phyloP scores from a whole-genome alignment of 495 filamentous ascomycete species.

The Cladorrhinum samala region DNA sequence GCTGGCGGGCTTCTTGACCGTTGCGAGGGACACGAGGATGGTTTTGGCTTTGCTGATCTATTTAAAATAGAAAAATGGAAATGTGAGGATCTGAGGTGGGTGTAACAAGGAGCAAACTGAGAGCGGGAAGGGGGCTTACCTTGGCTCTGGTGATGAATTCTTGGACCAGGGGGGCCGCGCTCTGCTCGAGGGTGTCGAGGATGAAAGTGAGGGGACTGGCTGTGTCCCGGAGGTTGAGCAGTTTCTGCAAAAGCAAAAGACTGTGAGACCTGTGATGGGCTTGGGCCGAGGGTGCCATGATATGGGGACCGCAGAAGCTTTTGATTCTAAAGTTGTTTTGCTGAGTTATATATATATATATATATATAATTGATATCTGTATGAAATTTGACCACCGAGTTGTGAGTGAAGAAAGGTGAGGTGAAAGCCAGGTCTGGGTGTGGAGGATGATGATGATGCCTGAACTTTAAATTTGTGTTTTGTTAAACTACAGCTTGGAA shows the following conservation, averaged over 20 bases:
- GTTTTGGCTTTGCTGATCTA: conserved; percentile 50
- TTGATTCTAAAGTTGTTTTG: neutral
- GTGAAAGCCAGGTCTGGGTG: too few relatives aligned
- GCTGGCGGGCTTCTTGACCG: conserved; percentile 48
- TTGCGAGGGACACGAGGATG: conserved; percentile 74
- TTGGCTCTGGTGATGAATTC: conserved; percentile 74
- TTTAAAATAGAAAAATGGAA: too few relatives aligned
- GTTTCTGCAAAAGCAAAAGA: conserved; percentile 75
- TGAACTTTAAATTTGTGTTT: too few relatives aligned
- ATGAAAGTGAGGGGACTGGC: conserved; percentile 82
- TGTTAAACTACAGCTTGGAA: too few relatives aligned
- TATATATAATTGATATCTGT: too few relatives aligned
- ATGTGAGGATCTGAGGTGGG: conserved; percentile 1
- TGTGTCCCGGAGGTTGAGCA: conserved; percentile 69
- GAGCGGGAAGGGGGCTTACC: conserved; percentile 36
- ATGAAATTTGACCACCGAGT: too few relatives aligned
- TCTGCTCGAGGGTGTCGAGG: conserved; percentile 80
- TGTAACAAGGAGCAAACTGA: neutral
- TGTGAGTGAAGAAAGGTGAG: too few relatives aligned
- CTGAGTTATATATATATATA: neutral
- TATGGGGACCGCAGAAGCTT: neutral
- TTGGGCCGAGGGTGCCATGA: conserved; percentile 46
- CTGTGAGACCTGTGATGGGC: conserved; percentile 78
- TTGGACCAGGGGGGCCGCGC: conserved; percentile 58
- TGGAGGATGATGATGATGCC: too few relatives aligned